These are phyloP conservation scores for Heracleum sosnowskyi DNA, from an alignment of 129 eudicot genomes.

Conservation along the genomic window DNA sequence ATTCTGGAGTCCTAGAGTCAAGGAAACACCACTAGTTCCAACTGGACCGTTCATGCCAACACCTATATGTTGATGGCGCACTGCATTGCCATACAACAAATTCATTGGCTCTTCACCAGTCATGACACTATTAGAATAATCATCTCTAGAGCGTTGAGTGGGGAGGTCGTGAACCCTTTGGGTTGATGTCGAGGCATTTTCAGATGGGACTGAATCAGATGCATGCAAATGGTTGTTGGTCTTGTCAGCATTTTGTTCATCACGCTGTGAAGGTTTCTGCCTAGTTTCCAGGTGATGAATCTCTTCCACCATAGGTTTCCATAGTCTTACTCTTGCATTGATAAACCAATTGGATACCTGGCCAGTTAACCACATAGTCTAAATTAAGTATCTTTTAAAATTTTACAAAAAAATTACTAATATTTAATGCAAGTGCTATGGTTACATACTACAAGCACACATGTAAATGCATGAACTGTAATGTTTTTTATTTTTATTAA, in stretches of 20 bases:
- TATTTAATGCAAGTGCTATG: neutral
- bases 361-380: no score
- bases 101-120: conserved; percentile 23
- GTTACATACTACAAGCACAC: neutral
- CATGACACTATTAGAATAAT: conserved; percentile 8
- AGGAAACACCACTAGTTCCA: conserved; percentile 34
- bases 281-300: conserved; percentile 60
- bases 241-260: conserved; percentile 17
- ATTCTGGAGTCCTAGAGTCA: conserved; percentile 51
- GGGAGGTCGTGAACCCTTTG: conserved; percentile 27
- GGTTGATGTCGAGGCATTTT: conserved; percentile 24
- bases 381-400: no score
- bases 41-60: conserved; percentile 12
- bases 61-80: conserved; percentile 14
- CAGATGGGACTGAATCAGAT: conserved; percentile 10
- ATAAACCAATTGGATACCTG: no score
- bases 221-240: conserved; percentile 20
- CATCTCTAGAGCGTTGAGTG: conserved; percentile 35
- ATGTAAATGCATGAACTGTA: neutral
- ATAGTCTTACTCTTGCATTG: no score
- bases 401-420: no score
- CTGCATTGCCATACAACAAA: conserved; percentile 27
- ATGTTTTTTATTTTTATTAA: neutral
- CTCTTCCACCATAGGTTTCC: conserved; percentile 82
- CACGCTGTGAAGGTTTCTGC: conserved; percentile 26